Base-by-base conservation (phyloP, 495 filamentous ascomycete species). In the Penicillium robsamsonii region DNA sequence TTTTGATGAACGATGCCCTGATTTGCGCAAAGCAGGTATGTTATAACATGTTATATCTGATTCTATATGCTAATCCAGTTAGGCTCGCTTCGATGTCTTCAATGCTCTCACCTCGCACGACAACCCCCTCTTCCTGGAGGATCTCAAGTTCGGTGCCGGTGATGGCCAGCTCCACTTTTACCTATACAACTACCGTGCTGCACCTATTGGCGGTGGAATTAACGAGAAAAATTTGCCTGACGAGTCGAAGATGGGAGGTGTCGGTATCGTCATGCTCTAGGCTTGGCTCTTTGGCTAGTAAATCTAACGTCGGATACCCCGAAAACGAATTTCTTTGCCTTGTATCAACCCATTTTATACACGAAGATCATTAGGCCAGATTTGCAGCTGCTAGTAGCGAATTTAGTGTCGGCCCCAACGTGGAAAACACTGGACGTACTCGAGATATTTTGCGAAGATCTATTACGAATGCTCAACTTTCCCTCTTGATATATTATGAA, bases 141-240 rank as follows among this genome's bases (percentile, higher is more conserved):
- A 96, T 50, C 89, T 96, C 63, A 96, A 93, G 70, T 98, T 97
- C 57, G 93, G 92, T 24, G 83, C 87, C 7, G 94, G 94, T 15
- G 94, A 98, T 66, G 94, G 94, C 45, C 89, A 92, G 67, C 77
- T 98, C 54, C 91, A 97, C 67, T 98, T 87, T 71, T 98, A 98
- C 68, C 79, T 98, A 13, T 98, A 93, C 79, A 98, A 97, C 75
- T 98, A 96, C 79, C 85, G 90, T 33, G 87, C 91, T 9, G 81
- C 85, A 42, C 85, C 85, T 9, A 84, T 98, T 57, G 75, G 82
- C 10, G 92, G 94, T 24, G 94, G 94, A 27, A 85, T 97, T 24
- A 85, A 96, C 70, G 79, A 81, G 53, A 83, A 81, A 60, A 94
- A 94, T 64, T 73, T 81, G 51, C 72, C 89, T 15, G 91, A 96